A percentile compares a stretch with the other conserved stretches of the same genome.
Evolutionary conservation across 108 stramenopile species (phyloP).

Genomic region (Fragilaria radians): DNA sequence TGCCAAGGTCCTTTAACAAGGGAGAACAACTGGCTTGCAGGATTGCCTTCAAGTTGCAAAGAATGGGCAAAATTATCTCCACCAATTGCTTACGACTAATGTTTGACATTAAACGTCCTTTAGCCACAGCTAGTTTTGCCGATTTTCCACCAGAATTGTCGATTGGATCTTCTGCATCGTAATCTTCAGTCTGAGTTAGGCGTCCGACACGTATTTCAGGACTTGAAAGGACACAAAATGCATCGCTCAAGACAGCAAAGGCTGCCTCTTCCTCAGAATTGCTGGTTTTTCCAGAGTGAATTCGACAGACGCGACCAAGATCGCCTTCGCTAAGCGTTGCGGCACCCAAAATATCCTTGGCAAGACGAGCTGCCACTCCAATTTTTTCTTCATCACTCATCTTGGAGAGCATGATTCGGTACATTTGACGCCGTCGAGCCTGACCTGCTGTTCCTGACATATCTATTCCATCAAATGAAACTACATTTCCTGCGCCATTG

Average conservation of each 20-base stretch:
- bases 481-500: constrained; percentile 54
- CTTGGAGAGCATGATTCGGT: constrained; percentile 72
- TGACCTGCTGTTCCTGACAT: constrained; percentile 40
- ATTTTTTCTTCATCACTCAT: constrained; percentile 90
- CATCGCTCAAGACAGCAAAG: constrained; percentile 60
- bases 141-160: constrained; percentile 44
- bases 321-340: constrained; percentile 61
- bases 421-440: constrained; percentile 59
- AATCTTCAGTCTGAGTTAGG: constrained; percentile 38
- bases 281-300: constrained; percentile 4
- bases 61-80: constrained; percentile 86
- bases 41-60: constrained; percentile 79
- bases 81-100: constrained; percentile 87
- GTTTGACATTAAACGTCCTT: constrained; percentile 76
- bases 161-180: constrained; percentile 46
- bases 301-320: constrained; percentile 50
- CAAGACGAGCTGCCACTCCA: constrained; percentile 77
- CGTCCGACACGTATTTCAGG: constrained; percentile 58
- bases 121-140: constrained; percentile 50
- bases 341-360: constrained; percentile 79
- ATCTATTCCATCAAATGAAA: constrained; percentile 43
- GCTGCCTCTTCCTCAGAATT: constrained; percentile 31
- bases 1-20: constrained; percentile 76
- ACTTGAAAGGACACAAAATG: constrained; percentile 51
- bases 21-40: constrained; percentile 81